Evolutionary conservation across 2,329 filamentous ascomycete genomes (phyloP), one percentile per base, ranked within the genome.

Genomic region (Stenocarpella maydis): DNA sequence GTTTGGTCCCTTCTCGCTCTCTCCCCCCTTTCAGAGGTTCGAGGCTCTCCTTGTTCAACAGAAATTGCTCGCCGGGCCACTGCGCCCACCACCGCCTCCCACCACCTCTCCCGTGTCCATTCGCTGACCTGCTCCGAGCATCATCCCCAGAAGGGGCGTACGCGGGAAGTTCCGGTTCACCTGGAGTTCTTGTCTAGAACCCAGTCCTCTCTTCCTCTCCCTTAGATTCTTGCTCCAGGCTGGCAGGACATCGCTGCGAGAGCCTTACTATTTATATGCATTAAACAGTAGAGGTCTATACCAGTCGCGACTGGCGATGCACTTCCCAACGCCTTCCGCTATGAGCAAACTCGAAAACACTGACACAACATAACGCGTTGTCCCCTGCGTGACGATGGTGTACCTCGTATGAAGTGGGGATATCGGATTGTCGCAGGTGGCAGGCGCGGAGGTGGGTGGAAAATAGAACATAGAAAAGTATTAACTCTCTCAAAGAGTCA

Each of bases 401-500:
- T 58, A 49, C 55, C 70, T 71, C 61, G 68, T 75, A 76, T 74
- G 76, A 74, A 74, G 50, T 68, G 34, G 52, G 50, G 67, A 50
- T 68, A 43, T 54, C 31, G 63, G 58, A 37, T 63, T 58, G 66
- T 69, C 63, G 63, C 65, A 55, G 26, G 43, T 50, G 52, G 61
- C 47, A 65, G 69, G 61, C 55, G 58, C 58, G 49, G 43, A 47
- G 45, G 58, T 63, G 58, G 58, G 52, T 54, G 34, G 67, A 60
- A 69, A 65, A 65, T 67, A 65, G 74, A 72, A 75, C 72, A 78
- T 67, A 77, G 75, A 74, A 77, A 74, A 73, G 72, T 72, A 65
- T 72, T 72, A 76, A 76, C 76, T 78, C 77, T 78, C 77, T 89
- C 81, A 91, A 77, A 91, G 88, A 82, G 88, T 89, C 82, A 98